These are phyloP conservation scores for Sporisorium exsertum DNA, from an alignment of 1,284 basidiomycete species.

Conservation along the genomic window DNA sequence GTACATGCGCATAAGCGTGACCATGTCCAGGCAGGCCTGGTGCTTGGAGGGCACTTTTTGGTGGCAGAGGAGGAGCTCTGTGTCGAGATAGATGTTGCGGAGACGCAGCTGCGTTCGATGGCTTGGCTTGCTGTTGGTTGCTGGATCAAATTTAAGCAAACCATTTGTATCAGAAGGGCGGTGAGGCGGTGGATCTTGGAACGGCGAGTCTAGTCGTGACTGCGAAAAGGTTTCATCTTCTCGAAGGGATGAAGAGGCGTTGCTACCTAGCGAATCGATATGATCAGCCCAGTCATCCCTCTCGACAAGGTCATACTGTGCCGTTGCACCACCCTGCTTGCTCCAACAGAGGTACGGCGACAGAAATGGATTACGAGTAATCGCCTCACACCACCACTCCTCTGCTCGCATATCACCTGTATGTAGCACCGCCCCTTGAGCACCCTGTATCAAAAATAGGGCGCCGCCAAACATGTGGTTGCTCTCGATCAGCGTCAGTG, in stretches of 20 bases:
- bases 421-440: slow-evolving; percentile 80
- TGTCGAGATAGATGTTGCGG: slow-evolving; percentile 88
- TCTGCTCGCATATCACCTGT: slow-evolving; percentile 94
- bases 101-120: slow-evolving; percentile 69
- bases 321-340: neutral
- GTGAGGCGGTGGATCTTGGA: neutral
- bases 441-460: slow-evolving; percentile 89
- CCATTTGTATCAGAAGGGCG: neutral
- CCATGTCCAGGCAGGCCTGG: slow-evolving; percentile 74
- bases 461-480: slow-evolving; percentile 94
- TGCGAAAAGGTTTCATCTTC: slow-evolving; percentile 11
- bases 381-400: slow-evolving; percentile 77
- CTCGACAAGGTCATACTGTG: neutral
- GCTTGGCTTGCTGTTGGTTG: neutral
- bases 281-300: slow-evolving; percentile 25
- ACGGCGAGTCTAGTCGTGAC: slow-evolving; percentile 14
- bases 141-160: neutral
- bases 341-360: slow-evolving; percentile 76
- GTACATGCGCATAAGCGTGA: slow-evolving; percentile 73
- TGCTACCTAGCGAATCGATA: slow-evolving; percentile 30
- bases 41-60: slow-evolving; percentile 41
- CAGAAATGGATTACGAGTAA: slow-evolving; percentile 78
- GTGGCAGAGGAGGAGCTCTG: slow-evolving; percentile 73
- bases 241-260: slow-evolving; percentile 7
- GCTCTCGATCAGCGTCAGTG: slow-evolving; percentile 85